phyloP scores from a whole-genome alignment of 2,329 filamentous ascomycete species.

The Blastomyces parvus region DNA sequence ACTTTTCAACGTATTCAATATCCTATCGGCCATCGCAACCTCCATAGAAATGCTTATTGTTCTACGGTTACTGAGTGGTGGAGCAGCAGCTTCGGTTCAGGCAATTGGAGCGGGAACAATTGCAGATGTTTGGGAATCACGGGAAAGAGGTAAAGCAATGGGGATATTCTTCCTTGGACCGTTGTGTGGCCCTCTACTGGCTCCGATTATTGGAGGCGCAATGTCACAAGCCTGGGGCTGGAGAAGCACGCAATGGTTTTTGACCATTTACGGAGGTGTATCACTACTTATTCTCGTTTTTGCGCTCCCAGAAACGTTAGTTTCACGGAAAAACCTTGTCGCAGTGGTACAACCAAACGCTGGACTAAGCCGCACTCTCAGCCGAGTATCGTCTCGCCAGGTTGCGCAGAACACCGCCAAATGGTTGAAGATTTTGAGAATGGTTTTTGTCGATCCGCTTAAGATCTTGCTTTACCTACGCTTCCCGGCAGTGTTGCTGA shows the following conservation, averaged over 20 bases:
- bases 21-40: conserved; percentile 57
- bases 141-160: conserved; percentile 69
- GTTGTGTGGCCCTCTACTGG: conserved; percentile 61
- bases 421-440: conserved; percentile 46
- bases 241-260: conserved; percentile 70
- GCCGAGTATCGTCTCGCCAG: conserved; percentile 52
- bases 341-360: conserved; percentile 19
- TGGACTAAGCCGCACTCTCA: conserved; percentile 22
- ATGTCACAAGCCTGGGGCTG: conserved; percentile 61
- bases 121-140: conserved; percentile 67
- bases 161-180: conserved; percentile 74
- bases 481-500: conserved; percentile 63
- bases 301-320: conserved; percentile 37
- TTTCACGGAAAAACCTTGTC: conserved; percentile 22
- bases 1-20: conserved; percentile 61
- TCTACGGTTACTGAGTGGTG: conserved; percentile 64
- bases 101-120: conserved; percentile 77
- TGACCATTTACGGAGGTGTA: conserved; percentile 56
- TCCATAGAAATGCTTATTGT: conserved; percentile 68
- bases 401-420: conserved; percentile 51
- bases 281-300: conserved; percentile 34
- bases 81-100: conserved; percentile 69
- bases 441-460: conserved; percentile 62
- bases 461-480: conserved; percentile 60
- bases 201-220: conserved; percentile 66